Evolutionary conservation across 2,329 filamentous ascomycete species (phyloP), one percentile per base, ranked within the genome.

Genomic region (Cladosporium sp.): DNA sequence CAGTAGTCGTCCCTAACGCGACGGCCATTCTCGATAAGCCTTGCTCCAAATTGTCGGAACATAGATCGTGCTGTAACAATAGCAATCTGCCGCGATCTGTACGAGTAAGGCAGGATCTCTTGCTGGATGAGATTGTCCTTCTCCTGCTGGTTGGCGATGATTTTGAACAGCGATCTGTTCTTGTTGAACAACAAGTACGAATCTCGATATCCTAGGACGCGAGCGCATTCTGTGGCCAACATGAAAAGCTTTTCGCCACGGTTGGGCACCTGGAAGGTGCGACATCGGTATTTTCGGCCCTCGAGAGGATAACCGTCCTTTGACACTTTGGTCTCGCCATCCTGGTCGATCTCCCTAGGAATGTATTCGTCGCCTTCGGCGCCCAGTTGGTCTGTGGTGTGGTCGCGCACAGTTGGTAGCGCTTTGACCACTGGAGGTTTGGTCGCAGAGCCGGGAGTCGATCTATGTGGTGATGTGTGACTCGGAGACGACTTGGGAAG

Each of bases 151-250:
- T 91, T 96, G 65, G 94, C 94, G 73, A 99, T 99, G 75, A 99
- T 99, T 80, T 99, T 99, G 84, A 87, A 96, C 10, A 99, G 83
- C 2, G 95, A 98, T 70, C 94, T 86, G 78, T 99, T 98, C 82
- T 98, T 97, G 85, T 98, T 98, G 83, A 99, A 99, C 18, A 99
- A 83, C 40, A 99, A 84, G 77, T 99, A 99, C n/a, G 93, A 97
- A 78, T 99, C 95, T 67, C 95, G 87, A 77, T 99, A 99, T 56
- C 93, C 91, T 26, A 98, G 83, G 4, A 97, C 93, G 70, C 95
- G 88, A 28, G 95, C 95, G 76, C 95, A 98, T 80, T 99, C 95
- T 18, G 95, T 99, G 40, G 95, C 95, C 62, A 99, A 87, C 95
- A 99, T 99, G 80, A 98, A 99, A 6, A 98, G 86, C 79, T 97